Percentiles rank a stretch among this genome's conserved stretches.
phyloP scores from a whole-genome alignment of 148 eudicot genomes.

The Rheum nobile region DNA sequence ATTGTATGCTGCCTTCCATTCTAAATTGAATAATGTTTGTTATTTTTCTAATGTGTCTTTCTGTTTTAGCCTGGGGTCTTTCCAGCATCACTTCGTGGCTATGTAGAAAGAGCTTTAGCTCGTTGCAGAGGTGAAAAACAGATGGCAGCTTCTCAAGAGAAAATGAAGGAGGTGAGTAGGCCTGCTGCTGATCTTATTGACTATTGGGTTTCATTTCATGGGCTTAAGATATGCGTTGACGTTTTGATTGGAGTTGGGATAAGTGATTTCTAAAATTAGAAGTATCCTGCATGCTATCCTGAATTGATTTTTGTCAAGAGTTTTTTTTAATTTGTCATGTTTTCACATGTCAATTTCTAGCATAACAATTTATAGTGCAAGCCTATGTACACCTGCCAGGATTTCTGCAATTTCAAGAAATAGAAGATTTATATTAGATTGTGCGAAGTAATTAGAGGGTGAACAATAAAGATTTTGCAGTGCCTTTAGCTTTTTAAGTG shows the following conservation, averaged over 20 bases:
- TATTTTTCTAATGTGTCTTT: background rate
- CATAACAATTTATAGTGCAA: background rate
- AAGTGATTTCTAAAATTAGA: background rate
- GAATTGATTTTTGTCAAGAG: background rate
- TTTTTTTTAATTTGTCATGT: background rate
- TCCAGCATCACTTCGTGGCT: constrained; percentile 86
- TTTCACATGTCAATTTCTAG: background rate
- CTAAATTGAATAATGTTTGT: background rate
- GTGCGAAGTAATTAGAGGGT: background rate
- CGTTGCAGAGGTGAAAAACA: constrained; percentile 90
- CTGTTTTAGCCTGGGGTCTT: constrained; percentile 62
- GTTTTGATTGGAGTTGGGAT: background rate
- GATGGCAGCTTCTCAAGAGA: constrained; percentile 60
- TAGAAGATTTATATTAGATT: background rate
- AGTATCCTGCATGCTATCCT: background rate
- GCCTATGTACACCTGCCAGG: background rate
- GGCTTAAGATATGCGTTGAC: background rate
- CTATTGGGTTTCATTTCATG: background rate
- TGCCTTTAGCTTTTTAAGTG: background rate
- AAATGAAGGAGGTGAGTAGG: constrained; percentile 69
- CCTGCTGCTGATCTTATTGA: background rate
- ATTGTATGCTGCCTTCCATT: background rate
- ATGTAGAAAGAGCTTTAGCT: constrained; percentile 96
- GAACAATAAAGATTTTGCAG: background rate
- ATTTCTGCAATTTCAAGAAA: background rate